Conservation (phyloP, 208 protist species). For the Acanthamoeba lenticulata region DNA sequence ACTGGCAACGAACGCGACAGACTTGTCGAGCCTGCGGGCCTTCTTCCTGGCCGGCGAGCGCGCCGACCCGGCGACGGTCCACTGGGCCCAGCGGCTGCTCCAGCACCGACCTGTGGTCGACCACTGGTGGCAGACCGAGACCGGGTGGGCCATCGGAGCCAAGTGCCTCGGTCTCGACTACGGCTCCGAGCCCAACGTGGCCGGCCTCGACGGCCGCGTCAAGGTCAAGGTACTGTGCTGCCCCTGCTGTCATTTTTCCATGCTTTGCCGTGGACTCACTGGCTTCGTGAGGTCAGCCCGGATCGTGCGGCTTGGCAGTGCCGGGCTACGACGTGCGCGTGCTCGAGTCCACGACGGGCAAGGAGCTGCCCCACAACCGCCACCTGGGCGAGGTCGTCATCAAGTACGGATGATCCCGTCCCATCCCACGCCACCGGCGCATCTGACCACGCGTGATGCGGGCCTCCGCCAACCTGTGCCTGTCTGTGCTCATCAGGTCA, state of each 20-base stretch:
- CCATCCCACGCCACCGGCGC: background rate
- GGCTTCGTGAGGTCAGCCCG: background rate
- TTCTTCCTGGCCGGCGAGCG: conserved; percentile 75
- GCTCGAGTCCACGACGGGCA: background rate
- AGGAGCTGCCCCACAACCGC: conserved; percentile 3
- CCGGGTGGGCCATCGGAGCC: conserved; percentile 63
- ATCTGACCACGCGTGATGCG: too few relatives aligned
- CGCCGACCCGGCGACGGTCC: conserved; percentile 48
- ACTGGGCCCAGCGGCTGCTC: conserved; percentile 38
- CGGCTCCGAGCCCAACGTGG: background rate
- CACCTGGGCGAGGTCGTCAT: conserved; percentile 38
- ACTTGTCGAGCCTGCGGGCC: conserved; percentile 47
- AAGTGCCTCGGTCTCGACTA: conserved; percentile 34
- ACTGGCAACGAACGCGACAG: conserved; percentile 46
- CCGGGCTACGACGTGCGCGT: conserved; percentile 64
- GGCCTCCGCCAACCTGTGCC: too few relatives aligned
- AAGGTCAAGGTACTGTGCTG: background rate
- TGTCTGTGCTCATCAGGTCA: background rate
- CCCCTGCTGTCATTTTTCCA: too few relatives aligned
- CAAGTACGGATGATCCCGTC: background rate
- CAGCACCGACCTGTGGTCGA: background rate
- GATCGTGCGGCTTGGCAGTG: background rate
- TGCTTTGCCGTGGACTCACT: background rate
- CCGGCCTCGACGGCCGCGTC: background rate
- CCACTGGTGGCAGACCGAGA: conserved; percentile 76